Conservation (phyloP, 352 stramenopile genomes). For the Halophytophthora batemanensis region DNA sequence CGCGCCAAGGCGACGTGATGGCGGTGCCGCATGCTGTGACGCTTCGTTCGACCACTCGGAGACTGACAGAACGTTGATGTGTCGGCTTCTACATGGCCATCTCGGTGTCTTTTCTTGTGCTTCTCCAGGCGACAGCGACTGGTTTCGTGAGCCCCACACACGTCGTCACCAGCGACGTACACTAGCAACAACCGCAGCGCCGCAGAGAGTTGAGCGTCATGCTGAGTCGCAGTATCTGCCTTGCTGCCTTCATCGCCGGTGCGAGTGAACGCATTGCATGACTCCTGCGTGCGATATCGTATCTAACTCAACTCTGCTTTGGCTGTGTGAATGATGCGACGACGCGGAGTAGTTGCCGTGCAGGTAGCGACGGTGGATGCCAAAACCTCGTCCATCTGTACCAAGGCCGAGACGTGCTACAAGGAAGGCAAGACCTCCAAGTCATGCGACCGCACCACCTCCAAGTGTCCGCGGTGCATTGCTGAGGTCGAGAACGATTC, state of each 20-base stretch:
- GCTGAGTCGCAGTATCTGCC: constrained; percentile 24
- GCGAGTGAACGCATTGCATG: neutral
- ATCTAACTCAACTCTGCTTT: neutral
- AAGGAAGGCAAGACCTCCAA: constrained; percentile 40
- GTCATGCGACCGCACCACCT: constrained; percentile 39
- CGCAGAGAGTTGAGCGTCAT: constrained; percentile 2
- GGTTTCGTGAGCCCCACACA: constrained; percentile 1
- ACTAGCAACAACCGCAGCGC: too few relatives aligned
- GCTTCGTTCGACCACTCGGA: too few relatives aligned
- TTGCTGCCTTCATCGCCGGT: constrained; percentile 26
- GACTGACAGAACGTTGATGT: too few relatives aligned
- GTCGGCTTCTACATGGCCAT: too few relatives aligned
- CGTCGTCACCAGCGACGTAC: constrained; percentile 22
- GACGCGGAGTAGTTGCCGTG: constrained; percentile 12
- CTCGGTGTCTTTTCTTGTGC: too few relatives aligned
- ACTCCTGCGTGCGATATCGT: neutral
- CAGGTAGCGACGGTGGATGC: constrained; percentile 19
- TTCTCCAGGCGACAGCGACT: too few relatives aligned
- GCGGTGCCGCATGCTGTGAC: too few relatives aligned
- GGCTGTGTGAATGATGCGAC: too few relatives aligned
- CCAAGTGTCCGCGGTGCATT: constrained; percentile 47
- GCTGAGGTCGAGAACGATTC: constrained; percentile 23
- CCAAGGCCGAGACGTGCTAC: constrained; percentile 37
- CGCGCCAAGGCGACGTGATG: too few relatives aligned
- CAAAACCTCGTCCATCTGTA: constrained; percentile 27